These are phyloP conservation scores for Leucocoprinus birnbaumii DNA, from an alignment of 768 basidiomycete genomes.

Conservation along the genomic window DNA sequence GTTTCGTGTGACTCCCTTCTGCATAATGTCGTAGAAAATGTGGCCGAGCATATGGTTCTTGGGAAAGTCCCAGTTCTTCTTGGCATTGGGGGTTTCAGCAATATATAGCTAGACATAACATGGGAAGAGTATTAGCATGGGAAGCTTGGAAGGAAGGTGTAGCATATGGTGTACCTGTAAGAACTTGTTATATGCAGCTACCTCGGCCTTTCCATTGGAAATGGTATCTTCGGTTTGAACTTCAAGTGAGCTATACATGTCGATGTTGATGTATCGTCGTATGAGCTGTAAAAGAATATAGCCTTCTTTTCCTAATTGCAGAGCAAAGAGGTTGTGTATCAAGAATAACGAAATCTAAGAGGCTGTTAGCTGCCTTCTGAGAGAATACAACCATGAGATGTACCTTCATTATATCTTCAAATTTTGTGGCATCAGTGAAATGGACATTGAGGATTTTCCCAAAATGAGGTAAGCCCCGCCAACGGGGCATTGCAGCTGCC, in stretches of 20 bases:
- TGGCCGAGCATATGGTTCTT: conserved; percentile 33
- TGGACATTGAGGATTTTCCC: conserved; percentile 14
- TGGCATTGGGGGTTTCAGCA: neutral
- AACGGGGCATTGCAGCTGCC: conserved; percentile 22
- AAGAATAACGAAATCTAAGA: neutral
- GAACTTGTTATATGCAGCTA: conserved; percentile 5
- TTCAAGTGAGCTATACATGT: conserved; percentile 26
- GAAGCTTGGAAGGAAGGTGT: neutral
- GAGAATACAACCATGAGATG: neutral
- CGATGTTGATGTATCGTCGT: conserved; percentile 23
- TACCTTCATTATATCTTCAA: conserved; percentile 30
- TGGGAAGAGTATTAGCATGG: neutral
- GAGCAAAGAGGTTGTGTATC: neutral
- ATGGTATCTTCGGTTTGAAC: conserved; percentile 31
- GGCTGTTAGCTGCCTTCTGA: neutral
- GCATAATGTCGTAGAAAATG: conserved; percentile 27
- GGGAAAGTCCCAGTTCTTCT: conserved; percentile 31
- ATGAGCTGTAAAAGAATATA: conserved; percentile 25
- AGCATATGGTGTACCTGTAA: conserved; percentile 21
- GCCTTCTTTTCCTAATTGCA: conserved; percentile 5
- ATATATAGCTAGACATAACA: conserved; percentile 13
- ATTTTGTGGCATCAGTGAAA: conserved; percentile 30
- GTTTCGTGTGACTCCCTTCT: conserved; percentile 23
- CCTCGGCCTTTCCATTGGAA: conserved; percentile 15
- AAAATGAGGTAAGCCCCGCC: conserved; percentile 30